Evolutionary conservation across 306 rosid genomes (phyloP), one percentile per base, ranked within the genome.

Genomic region (Purshia tridentata): DNA sequence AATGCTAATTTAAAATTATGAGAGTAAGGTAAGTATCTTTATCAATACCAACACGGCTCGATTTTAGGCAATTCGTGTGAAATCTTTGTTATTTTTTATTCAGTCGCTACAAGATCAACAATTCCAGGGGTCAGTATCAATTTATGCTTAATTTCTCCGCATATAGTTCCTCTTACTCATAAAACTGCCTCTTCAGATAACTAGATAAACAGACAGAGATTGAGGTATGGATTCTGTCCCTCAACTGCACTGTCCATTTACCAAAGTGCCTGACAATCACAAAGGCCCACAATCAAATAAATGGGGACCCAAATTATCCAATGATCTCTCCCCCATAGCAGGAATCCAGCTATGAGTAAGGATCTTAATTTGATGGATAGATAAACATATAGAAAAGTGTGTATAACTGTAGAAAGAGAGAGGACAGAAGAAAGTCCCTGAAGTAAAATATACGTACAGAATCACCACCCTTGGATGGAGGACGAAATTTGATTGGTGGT

Each of bases 401-500:
- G 5, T 9, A 67, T 15, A 9, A 1, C 13, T 5, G 29, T 52
- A 52, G 12, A 51, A 37, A 16, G 52, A 41, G 14, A 37, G 58
- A n/a, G 59, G 20, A 69, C 39, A 67, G 65, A 65, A 81, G 29
- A 50, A 11, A 18, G 72, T 37, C 39, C 50, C 52, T 16, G 19
- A 65, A 22, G 70, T 37, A 62, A 74, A 29, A 50, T 54, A 16
- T 64, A 86, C 96, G 52, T 86, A 94, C 98, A 19, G 84, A 73
- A 86, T 84, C 98, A 67, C 90, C 95, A 77, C 84, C 91, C 81
- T 77, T 88, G 76, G 97, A 65, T 40, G 97, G 95, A 63, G 98
- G 98, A 4, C 97, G 98, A 73, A 94, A 89, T 78, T 88, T 94
- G 81, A 84, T 83, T 75, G 98, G 97, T 42, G 97, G 95, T 69